Evolutionary conservation across 2,329 filamentous ascomycete genomes (phyloP), one percentile per base, ranked within the genome.

Genomic region (Blumeriella jaapii): DNA sequence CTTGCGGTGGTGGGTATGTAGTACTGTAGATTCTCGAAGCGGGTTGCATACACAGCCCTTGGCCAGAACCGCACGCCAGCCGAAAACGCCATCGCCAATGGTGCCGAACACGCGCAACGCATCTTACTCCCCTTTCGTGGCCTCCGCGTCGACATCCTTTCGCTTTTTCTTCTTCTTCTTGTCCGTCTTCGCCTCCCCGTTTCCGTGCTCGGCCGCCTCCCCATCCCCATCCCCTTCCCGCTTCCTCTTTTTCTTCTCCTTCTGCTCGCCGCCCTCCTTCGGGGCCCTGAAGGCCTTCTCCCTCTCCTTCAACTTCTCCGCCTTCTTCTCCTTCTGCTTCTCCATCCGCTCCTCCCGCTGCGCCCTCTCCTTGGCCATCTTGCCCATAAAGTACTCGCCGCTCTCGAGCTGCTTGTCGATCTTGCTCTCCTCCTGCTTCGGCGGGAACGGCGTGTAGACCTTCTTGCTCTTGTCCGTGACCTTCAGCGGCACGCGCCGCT

Each of bases 361-460:
- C 36, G 78, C 81, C 42, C 87, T 71, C 54, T 93, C 84, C 69
- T 93, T 94, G 41, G 85, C 87, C 55, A 87, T 77, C 67, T 94
- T 94, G 55, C 79, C 78, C 55, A 98, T 62, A 61, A 96, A 96
- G 64, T 93, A 98, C 64, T 96, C 89, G 62, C 91, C 89, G 51
- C 76, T 87, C 68, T 98, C 91, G 65, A 98, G 94, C 70, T 98
- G 89, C 61, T 86, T 63, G 61, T 98, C 91, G 51, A 98, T 74
- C 74, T 96, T 98, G 74, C 87, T 95, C 82, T 94, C 94, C 69
- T 98, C 89, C 47, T 87, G 86, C 27, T 86, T 74, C 5, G 91
- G 91, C 31, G 91, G 91, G 77, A 98, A 98, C 7, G 91, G 89
- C 47, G 93, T 98, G 68, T 95, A 98, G 9, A 69, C 62, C 71